Evolutionary conservation across 495 filamentous ascomycete genomes (phyloP).

Genomic region (Penicillium canariense): DNA sequence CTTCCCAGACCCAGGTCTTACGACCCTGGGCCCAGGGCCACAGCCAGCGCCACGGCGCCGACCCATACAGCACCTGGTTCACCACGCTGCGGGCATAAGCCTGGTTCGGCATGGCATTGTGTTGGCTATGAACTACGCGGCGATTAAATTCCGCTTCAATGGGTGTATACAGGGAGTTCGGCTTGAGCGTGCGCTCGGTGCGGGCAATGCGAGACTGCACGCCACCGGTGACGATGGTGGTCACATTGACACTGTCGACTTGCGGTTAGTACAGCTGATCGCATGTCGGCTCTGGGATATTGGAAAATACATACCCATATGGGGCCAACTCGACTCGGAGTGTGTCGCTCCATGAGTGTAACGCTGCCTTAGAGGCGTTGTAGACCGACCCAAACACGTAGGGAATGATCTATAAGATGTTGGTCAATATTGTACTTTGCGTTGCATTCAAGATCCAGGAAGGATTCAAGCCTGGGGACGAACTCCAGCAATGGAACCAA

Average conservation of each 20-base stretch:
- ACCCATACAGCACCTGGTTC: constrained; percentile 47
- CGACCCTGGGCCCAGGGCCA: constrained; percentile 44
- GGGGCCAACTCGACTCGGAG: constrained; percentile 55
- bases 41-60: constrained; percentile 46
- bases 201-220: constrained; percentile 59
- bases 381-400: constrained; percentile 58
- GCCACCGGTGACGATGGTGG: constrained; percentile 59
- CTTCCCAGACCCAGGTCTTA: constrained; percentile 54
- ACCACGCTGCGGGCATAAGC: constrained; percentile 59
- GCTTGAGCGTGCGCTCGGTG: constrained; percentile 44
- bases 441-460: background rate
- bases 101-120: constrained; percentile 49
- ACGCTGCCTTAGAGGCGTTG: constrained; percentile 62
- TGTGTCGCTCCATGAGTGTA: constrained; percentile 59
- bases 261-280: background rate
- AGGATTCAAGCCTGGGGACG: constrained; percentile 8
- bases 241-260: constrained; percentile 45
- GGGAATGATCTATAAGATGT: constrained; percentile 41
- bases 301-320: constrained; percentile 38
- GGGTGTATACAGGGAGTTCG: constrained; percentile 50
- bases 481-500: constrained; percentile 56
- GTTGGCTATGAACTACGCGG: constrained; percentile 56
- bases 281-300: background rate
- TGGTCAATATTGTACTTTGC: background rate
- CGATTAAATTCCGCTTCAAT: constrained; percentile 51